Evolutionary conservation across 306 rosid species (phyloP).

Genomic region (Rosa multiflora): DNA sequence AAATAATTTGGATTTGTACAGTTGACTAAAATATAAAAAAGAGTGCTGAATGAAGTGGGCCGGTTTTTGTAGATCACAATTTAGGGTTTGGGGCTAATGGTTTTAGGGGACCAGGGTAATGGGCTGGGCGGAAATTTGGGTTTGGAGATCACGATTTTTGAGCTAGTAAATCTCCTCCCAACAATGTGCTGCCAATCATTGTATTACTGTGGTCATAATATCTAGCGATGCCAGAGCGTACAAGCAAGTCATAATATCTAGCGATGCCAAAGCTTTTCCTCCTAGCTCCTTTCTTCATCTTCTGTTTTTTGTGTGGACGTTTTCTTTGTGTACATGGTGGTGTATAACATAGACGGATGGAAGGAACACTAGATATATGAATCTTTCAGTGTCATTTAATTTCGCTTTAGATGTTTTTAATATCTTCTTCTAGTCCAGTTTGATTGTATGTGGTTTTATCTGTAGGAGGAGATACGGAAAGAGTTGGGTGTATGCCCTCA

Average conservation of each 20-base stretch:
- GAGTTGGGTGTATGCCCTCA: slow-evolving; percentile 97
- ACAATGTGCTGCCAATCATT: not conserved
- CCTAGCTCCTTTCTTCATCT: not conserved
- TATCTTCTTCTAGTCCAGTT: not conserved
- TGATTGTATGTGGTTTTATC: slow-evolving; percentile 10
- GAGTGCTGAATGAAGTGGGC: not conserved
- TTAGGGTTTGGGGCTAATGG: not conserved
- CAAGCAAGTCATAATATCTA: not conserved
- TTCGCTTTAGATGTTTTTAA: not conserved
- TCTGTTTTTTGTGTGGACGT: not conserved
- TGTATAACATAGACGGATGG: not conserved
- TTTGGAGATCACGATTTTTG: not conserved
- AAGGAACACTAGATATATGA: not conserved
- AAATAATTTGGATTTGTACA: not conserved
- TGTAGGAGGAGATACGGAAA: slow-evolving; percentile 95
- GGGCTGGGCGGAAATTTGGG: not conserved
- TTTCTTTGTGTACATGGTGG: not conserved
- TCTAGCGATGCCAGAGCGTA: not conserved
- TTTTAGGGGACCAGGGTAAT: not conserved
- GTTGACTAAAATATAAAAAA: not conserved
- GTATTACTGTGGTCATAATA: not conserved
- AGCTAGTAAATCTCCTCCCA: not conserved
- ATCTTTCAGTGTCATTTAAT: not conserved
- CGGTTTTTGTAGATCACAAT: not conserved
- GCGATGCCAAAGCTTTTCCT: not conserved